Conservation (phyloP, 2,329 filamentous ascomycete genomes). For the Grosmannia huntii region DNA sequence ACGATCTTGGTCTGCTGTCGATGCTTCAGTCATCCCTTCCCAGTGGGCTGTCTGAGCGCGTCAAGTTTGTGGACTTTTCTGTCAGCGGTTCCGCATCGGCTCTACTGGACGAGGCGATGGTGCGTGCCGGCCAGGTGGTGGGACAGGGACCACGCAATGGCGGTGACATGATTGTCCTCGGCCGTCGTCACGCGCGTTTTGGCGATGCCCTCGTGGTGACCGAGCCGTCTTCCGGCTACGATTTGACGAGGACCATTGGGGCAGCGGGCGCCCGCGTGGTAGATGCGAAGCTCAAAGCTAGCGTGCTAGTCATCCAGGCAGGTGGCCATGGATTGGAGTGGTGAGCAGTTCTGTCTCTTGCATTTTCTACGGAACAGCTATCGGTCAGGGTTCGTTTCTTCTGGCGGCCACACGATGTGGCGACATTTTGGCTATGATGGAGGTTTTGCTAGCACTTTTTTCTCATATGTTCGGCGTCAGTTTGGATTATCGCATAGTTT, state of each 20-base stretch:
- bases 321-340: constrained; percentile 15
- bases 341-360: not conserved
- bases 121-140: constrained; percentile 44
- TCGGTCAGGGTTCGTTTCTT: not conserved
- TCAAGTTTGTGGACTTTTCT: constrained; percentile 36
- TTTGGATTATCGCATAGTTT: not conserved
- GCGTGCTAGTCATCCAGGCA: constrained; percentile 59
- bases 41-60: constrained; percentile 19
- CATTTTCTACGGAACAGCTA: not conserved
- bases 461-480: not conserved
- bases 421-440: not conserved
- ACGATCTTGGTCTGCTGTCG: constrained; percentile 23
- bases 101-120: constrained; percentile 32
- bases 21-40: constrained; percentile 22
- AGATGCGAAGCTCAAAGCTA: constrained; percentile 46
- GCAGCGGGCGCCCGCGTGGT: constrained; percentile 48
- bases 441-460: not conserved
- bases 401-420: not conserved
- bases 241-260: constrained; percentile 42
- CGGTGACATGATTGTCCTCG: constrained; percentile 59
- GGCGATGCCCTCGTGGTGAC: constrained; percentile 7
- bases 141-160: constrained; percentile 48
- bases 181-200: constrained; percentile 32
- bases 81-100: constrained; percentile 22
- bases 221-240: constrained; percentile 18